Conservation (phyloP, 805 yeast species). For the Spencermartinsiella europaea region DNA sequence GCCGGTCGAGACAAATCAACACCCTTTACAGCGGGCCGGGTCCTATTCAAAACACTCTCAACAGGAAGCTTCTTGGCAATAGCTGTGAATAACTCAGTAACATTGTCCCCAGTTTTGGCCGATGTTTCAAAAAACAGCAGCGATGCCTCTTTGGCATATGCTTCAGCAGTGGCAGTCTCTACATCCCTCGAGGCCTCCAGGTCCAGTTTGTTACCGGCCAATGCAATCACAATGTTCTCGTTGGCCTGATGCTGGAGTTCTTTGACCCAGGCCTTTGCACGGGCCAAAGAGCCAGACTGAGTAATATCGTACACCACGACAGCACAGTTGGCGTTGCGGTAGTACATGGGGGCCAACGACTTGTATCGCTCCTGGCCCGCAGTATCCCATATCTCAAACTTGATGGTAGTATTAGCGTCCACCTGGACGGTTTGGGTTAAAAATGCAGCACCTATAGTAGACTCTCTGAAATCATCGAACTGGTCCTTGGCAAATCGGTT, state of each 20-base stretch:
- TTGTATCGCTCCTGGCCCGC: conserved; percentile 93
- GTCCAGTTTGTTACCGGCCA: conserved; percentile 86
- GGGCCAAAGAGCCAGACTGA: conserved; percentile 55
- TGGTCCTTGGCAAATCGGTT: conserved; percentile 65
- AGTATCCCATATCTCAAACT: conserved; percentile 67
- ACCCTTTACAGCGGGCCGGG: conserved; percentile 28
- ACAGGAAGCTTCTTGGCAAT: conserved; percentile 46
- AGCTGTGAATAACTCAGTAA: conserved; percentile 42
- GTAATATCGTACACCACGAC: conserved; percentile 83
- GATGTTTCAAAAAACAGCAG: conserved; percentile 68
- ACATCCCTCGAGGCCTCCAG: conserved; percentile 46
- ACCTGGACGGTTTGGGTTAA: conserved; percentile 68
- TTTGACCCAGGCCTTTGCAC: conserved; percentile 87
- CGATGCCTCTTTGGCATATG: conserved; percentile 52
- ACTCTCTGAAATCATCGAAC: conserved; percentile 76
- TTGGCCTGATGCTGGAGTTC: conserved; percentile 83
- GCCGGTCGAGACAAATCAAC: conserved; percentile 29
- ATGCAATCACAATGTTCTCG: conserved; percentile 66
- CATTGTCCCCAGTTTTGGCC: conserved; percentile 67
- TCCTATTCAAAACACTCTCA: conserved; percentile 29
- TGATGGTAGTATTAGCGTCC: conserved; percentile 39
- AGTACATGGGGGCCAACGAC: conserved; percentile 78
- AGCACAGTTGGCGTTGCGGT: conserved; percentile 77
- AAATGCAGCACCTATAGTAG: conserved; percentile 99
- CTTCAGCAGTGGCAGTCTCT: conserved; percentile 36